phyloP scores from a whole-genome alignment of 768 basidiomycete genomes.

The Nidula microcarpa region DNA sequence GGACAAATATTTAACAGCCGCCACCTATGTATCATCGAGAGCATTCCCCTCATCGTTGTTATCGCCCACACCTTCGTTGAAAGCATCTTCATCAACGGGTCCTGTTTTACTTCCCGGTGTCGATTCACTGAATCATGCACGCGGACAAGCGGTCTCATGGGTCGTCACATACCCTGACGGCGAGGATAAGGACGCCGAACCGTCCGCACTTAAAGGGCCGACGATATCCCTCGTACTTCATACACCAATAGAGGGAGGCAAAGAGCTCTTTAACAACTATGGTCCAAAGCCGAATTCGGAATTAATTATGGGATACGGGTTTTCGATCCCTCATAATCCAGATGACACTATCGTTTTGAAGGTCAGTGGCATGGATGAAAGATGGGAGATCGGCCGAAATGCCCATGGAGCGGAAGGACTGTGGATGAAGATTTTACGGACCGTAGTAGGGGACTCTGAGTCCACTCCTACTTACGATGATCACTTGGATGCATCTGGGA shows the following conservation, averaged over 20 bases:
- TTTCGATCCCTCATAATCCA: slow-evolving; percentile 73
- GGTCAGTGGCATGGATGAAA: slow-evolving; percentile 51
- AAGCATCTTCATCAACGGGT: slow-evolving; percentile 47
- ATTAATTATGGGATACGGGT: slow-evolving; percentile 90
- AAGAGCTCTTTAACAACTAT: slow-evolving; percentile 87
- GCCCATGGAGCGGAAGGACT: slow-evolving; percentile 53
- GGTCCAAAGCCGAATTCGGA: slow-evolving; percentile 89
- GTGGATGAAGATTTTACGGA: slow-evolving; percentile 53
- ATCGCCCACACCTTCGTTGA: slow-evolving; percentile 49
- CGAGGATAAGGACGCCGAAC: slow-evolving; percentile 6
- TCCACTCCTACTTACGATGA: slow-evolving; percentile 45
- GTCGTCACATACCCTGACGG: slow-evolving; percentile 40
- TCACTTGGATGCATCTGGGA: slow-evolving; percentile 63
- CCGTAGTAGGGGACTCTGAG: slow-evolving; percentile 18
- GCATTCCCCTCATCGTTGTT: slow-evolving; percentile 88
- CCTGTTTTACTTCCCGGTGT: slow-evolving; percentile 86
- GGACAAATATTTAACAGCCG: slow-evolving; percentile 66
- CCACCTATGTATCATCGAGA: slow-evolving; percentile 81
- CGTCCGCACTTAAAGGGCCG: slow-evolving; percentile 13
- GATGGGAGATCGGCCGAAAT: slow-evolving; percentile 63
- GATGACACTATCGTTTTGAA: slow-evolving; percentile 85
- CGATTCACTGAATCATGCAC: slow-evolving; percentile 83
- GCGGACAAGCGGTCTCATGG: slow-evolving; percentile 83
- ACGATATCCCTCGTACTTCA: slow-evolving; percentile 65
- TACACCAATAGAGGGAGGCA: slow-evolving; percentile 27